A percentile compares a stretch with the other conserved stretches of the same genome.
Conservation (phyloP, 805 yeast genomes). For the Lachancea meyersii region DNA sequence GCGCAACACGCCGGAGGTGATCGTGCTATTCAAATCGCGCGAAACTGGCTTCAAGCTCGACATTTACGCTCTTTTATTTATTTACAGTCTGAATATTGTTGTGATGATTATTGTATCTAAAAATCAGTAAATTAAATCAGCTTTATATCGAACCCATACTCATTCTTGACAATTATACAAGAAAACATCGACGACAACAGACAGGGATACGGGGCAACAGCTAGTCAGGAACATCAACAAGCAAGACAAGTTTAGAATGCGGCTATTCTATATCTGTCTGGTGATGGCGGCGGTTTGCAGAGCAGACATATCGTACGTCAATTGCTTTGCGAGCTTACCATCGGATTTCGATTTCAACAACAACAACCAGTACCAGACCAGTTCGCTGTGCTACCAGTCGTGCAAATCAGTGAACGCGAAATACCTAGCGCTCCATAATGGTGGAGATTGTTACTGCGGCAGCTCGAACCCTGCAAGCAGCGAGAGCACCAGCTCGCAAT, state of each 20-base stretch:
- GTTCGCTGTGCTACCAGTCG: slow-evolving; percentile 19
- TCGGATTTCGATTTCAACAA: slow-evolving; percentile 22
- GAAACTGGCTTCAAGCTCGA: slow-evolving; percentile 7
- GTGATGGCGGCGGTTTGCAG: slow-evolving; percentile 5
- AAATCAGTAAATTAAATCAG: neutral
- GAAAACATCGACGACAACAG: neutral
- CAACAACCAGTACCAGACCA: slow-evolving; percentile 26
- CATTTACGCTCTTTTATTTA: slow-evolving; percentile 1
- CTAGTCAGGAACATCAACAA: too few species aligned
- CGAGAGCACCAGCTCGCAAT: slow-evolving; percentile 14
- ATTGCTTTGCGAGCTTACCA: slow-evolving; percentile 30
- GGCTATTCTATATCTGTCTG: slow-evolving; percentile 2
- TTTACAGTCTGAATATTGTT: neutral
- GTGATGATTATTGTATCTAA: neutral
- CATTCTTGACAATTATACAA: slow-evolving; percentile 1
- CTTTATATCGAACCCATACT: neutral
- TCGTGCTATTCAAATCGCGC: neutral
- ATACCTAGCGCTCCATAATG: slow-evolving; percentile 29
- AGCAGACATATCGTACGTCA: slow-evolving; percentile 16
- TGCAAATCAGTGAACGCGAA: slow-evolving; percentile 19
- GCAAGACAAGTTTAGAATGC: too few species aligned
- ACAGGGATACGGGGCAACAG: neutral
- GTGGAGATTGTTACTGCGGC: slow-evolving; percentile 31
- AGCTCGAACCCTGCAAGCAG: slow-evolving; percentile 17
- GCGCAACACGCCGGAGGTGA: slow-evolving; percentile 1